These are phyloP conservation scores for Suhomyces kilbournensis DNA, from an alignment of 805 yeast genomes.

Conservation along the genomic window DNA sequence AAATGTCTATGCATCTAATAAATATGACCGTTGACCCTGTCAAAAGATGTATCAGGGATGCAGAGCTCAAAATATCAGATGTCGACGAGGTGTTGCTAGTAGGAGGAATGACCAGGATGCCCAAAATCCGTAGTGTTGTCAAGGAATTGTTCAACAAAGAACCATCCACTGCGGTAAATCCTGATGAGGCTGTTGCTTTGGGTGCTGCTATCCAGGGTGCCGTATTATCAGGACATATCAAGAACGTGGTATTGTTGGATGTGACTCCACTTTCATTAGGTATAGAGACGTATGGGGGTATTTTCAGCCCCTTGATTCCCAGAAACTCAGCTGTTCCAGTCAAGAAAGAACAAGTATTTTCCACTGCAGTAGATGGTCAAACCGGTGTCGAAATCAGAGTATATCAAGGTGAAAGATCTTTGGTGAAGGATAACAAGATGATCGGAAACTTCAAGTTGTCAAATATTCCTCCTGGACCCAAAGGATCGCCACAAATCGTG, in stretches of 20 bases:
- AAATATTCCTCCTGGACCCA: conserved; percentile 72
- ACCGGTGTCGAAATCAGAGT: conserved; percentile 80
- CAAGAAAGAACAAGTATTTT: conserved; percentile 68
- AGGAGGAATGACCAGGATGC: conserved; percentile 93
- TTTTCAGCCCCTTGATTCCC: conserved; percentile 74
- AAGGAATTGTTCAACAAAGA: conserved; percentile 55
- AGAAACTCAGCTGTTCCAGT: conserved; percentile 77
- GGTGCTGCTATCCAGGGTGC: conserved; percentile 33
- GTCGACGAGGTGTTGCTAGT: conserved; percentile 74
- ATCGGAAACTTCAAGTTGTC: conserved; percentile 72
- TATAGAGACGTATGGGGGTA: conserved; percentile 82
- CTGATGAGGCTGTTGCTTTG: conserved; percentile 49
- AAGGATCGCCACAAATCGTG: conserved; percentile 76
- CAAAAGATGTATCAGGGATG: conserved; percentile 70
- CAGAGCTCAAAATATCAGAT: conserved; percentile 61
- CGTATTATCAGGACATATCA: conserved; percentile 24
- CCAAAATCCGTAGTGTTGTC: conserved; percentile 66
- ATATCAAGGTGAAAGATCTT: conserved; percentile 77
- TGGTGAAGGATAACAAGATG: conserved; percentile 72
- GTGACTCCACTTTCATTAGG: conserved; percentile 43
- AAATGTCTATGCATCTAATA: conserved; percentile 62
- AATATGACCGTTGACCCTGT: conserved; percentile 71
- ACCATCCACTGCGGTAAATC: conserved; percentile 74
- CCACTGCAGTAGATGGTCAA: conserved; percentile 83
- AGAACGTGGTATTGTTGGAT: conserved; percentile 25